A percentile compares a stretch with the other conserved stretches of the same genome.
phyloP scores from a whole-genome alignment of 768 basidiomycete species.

The Mycena crocata region DNA sequence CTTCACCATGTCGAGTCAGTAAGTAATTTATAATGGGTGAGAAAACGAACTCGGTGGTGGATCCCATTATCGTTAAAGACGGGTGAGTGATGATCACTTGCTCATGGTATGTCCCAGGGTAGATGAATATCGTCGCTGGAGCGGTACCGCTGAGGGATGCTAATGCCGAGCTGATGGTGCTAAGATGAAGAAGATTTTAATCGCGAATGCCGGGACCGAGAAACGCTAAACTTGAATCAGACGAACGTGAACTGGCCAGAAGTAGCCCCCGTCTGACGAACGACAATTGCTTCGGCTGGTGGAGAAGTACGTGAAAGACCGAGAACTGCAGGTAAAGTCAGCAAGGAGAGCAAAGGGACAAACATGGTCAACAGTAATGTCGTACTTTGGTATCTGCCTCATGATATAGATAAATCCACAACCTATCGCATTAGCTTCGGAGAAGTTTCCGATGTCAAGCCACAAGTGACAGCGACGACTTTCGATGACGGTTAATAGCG shows the following conservation, averaged over 20 bases:
- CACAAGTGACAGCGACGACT: too few relatives aligned
- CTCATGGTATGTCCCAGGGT: slow-evolving; percentile 42
- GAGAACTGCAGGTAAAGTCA: slow-evolving; percentile 26
- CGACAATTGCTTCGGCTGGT: slow-evolving; percentile 42
- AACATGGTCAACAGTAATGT: slow-evolving; percentile 13
- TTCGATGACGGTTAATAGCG: too few relatives aligned
- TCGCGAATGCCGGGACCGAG: background rate
- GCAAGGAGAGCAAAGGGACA: slow-evolving; percentile 26
- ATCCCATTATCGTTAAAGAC: slow-evolving; percentile 38
- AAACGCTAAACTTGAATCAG: background rate
- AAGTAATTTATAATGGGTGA: background rate
- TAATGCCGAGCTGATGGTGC: slow-evolving; percentile 40
- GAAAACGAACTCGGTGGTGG: slow-evolving; percentile 37
- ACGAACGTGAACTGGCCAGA: slow-evolving; percentile 37
- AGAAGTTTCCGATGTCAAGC: too few relatives aligned
- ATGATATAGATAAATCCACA: too few relatives aligned
- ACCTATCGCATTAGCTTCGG: too few relatives aligned
- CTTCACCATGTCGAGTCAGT: slow-evolving; percentile 8
- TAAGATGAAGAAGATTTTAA: background rate
- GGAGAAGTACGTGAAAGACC: slow-evolving; percentile 33
- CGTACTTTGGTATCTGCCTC: too few relatives aligned
- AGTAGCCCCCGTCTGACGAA: slow-evolving; percentile 38
- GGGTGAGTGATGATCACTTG: slow-evolving; percentile 40
- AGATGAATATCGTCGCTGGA: slow-evolving; percentile 38
- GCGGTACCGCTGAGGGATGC: slow-evolving; percentile 37